Percentiles rank a stretch among this genome's conserved stretches.
Conservation (phyloP, 1,139 yeast genomes). For the Suhomyces terraborum region DNA sequence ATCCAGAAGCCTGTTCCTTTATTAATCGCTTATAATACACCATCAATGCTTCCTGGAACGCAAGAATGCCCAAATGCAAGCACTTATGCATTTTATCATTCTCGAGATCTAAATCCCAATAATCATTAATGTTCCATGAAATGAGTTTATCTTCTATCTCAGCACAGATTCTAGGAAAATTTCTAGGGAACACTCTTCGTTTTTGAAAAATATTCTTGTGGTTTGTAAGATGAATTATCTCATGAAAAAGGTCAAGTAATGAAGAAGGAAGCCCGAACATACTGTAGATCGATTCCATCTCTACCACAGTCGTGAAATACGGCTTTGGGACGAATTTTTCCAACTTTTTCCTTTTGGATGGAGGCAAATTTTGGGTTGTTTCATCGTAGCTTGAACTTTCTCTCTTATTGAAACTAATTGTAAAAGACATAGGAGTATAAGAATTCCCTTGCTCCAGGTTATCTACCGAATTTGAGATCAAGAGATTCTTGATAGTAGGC, state of each 20-base stretch:
- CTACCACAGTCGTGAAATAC: conserved; percentile 12
- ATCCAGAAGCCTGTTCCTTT: conserved; percentile 36
- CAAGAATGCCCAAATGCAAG: conserved; percentile 36
- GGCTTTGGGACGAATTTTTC: conserved; percentile 3
- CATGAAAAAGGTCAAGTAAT: conserved; percentile 46
- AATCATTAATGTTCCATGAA: conserved; percentile 43
- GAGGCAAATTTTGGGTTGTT: neutral
- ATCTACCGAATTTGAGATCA: conserved; percentile 16
- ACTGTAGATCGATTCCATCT: conserved; percentile 32
- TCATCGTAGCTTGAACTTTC: conserved; percentile 17
- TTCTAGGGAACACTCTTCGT: conserved; percentile 51
- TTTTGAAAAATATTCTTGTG: conserved; percentile 52
- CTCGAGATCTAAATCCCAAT: conserved; percentile 40
- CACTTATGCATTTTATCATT: conserved; percentile 38
- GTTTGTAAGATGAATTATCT: conserved; percentile 50
- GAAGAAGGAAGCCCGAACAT: conserved; percentile 53
- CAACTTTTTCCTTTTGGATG: conserved; percentile 2
- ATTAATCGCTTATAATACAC: conserved; percentile 50
- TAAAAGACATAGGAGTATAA: conserved; percentile 27
- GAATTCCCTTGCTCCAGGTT: conserved; percentile 8
- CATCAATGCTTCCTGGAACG: conserved; percentile 47
- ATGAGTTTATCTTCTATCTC: conserved; percentile 52
- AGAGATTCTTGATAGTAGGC: conserved; percentile 23
- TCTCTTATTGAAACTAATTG: conserved; percentile 27
- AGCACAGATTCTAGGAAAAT: conserved; percentile 57